Evolutionary conservation across 768 basidiomycete species (phyloP).

Genomic region (Lactarius akahatsu): DNA sequence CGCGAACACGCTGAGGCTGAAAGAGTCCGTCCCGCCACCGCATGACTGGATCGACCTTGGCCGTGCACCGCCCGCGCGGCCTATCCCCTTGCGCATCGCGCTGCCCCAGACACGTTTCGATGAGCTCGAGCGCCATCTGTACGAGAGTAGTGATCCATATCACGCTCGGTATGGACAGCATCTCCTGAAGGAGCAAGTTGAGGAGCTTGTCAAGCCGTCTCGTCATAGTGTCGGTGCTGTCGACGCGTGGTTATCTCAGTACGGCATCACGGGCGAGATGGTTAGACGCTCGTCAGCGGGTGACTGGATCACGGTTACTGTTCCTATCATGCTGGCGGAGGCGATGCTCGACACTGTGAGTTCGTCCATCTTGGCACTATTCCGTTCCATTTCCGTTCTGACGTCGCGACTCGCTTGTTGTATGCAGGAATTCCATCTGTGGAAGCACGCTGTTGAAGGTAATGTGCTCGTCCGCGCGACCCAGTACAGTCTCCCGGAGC

Average conservation of each 20-base stretch:
- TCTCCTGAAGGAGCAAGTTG: constrained; percentile 65
- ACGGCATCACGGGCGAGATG: constrained; percentile 50
- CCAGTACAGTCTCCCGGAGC: constrained; percentile 61
- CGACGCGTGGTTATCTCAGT: constrained; percentile 57
- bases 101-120: constrained; percentile 31
- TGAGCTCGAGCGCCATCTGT: constrained; percentile 31
- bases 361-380: not conserved
- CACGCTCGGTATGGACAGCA: constrained; percentile 37
- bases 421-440: constrained; percentile 59
- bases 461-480: constrained; percentile 58
- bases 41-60: constrained; percentile 48
- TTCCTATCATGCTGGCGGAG: constrained; percentile 61
- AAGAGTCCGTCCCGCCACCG: constrained; percentile 38
- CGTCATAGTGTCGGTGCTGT: constrained; percentile 52
- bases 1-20: constrained; percentile 7
- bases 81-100: constrained; percentile 48
- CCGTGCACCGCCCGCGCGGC: constrained; percentile 45
- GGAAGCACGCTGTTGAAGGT: constrained; percentile 53
- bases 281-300: constrained; percentile 55
- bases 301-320: constrained; percentile 64
- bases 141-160: constrained; percentile 31
- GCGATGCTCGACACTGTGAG: constrained; percentile 69
- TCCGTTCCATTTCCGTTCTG: constrained; percentile 1
- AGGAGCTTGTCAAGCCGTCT: constrained; percentile 58
- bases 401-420: not conserved